Conservation (phyloP, 805 yeast genomes). For the Nakazawaea siamensis region DNA sequence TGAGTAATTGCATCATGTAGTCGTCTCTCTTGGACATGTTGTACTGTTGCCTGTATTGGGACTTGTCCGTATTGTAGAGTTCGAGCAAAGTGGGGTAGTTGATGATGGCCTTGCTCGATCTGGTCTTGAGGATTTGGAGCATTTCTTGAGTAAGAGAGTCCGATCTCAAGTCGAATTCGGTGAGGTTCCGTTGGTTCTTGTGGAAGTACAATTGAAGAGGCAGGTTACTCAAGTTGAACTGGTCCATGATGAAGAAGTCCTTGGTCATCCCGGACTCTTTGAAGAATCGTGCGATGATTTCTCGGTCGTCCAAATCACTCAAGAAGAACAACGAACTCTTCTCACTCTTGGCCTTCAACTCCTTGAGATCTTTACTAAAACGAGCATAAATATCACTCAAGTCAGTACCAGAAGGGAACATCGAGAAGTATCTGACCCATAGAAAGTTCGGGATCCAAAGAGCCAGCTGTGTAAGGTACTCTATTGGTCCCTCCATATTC, state of each 20-base stretch:
- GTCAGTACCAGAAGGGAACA: constrained; percentile 43
- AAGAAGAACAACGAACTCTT: constrained; percentile 16
- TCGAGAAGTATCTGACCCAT: constrained; percentile 59
- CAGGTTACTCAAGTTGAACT: constrained; percentile 28
- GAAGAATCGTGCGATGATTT: constrained; percentile 18
- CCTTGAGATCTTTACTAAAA: constrained; percentile 33
- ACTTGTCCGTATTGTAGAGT: constrained; percentile 4
- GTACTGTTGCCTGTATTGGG: constrained; percentile 15
- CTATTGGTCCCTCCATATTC: constrained; percentile 43
- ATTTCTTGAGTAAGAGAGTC: constrained; percentile 4
- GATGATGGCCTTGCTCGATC: constrained; percentile 5
- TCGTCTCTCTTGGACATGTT: constrained; percentile 12
- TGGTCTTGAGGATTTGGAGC: constrained; percentile 1
- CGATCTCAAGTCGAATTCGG: constrained; percentile 16
- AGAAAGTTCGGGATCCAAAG: constrained; percentile 75
- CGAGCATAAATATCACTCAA: constrained; percentile 37
- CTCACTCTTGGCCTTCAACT: constrained; percentile 13
- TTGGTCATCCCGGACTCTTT: constrained; percentile 15
- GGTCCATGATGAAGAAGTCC: constrained; percentile 22
- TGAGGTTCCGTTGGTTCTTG: constrained; percentile 4
- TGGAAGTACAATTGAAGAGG: constrained; percentile 16
- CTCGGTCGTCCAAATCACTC: constrained; percentile 19
- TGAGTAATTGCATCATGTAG: constrained; percentile 4
- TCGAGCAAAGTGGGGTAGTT: constrained; percentile 15
- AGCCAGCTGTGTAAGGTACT: constrained; percentile 49